These are phyloP conservation scores for Phyllachora maydis DNA, from an alignment of 2,329 filamentous ascomycete species.

Conservation along the genomic window DNA sequence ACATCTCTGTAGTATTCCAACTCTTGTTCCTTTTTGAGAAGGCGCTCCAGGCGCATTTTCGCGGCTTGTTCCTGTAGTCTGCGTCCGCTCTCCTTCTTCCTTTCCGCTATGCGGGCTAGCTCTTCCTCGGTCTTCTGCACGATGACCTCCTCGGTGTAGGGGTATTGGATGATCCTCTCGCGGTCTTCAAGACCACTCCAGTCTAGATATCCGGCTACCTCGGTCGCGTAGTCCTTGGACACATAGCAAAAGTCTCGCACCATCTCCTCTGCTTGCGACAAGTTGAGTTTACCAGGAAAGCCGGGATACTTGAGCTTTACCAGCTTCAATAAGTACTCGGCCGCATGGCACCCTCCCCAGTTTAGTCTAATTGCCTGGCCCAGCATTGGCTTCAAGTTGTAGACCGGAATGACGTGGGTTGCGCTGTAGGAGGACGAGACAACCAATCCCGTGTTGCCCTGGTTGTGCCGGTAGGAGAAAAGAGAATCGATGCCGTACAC, in stretches of 20 bases:
- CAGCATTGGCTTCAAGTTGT: constrained; percentile 68
- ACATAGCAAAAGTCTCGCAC: constrained; percentile 80
- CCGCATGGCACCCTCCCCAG: constrained; percentile 81
- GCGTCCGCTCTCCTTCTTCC: constrained; percentile 83
- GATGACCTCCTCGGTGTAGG: constrained; percentile 78
- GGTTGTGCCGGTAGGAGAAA: constrained; percentile 88
- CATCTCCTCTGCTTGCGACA: constrained; percentile 73
- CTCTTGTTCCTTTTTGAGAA: constrained; percentile 91
- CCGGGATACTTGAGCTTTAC: constrained; percentile 69
- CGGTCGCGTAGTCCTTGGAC: constrained; percentile 62
- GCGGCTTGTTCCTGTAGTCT: constrained; percentile 88
- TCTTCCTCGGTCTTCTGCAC: constrained; percentile 90
- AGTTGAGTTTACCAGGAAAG: constrained; percentile 69
- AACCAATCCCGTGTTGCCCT: constrained; percentile 69
- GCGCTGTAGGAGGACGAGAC: constrained; percentile 85
- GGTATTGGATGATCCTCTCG: constrained; percentile 78
- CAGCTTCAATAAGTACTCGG: constrained; percentile 81
- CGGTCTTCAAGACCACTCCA: constrained; percentile 85
- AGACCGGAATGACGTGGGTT: constrained; percentile 85
- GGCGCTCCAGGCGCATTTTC: constrained; percentile 88
- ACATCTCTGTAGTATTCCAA: constrained; percentile 83
- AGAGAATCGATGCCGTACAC: constrained; percentile 92
- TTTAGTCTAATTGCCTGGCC: constrained; percentile 76
- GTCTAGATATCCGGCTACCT: constrained; percentile 60
- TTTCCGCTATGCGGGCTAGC: constrained; percentile 71